Conservation (phyloP, 768 basidiomycete species). For the Collybia sordida region DNA sequence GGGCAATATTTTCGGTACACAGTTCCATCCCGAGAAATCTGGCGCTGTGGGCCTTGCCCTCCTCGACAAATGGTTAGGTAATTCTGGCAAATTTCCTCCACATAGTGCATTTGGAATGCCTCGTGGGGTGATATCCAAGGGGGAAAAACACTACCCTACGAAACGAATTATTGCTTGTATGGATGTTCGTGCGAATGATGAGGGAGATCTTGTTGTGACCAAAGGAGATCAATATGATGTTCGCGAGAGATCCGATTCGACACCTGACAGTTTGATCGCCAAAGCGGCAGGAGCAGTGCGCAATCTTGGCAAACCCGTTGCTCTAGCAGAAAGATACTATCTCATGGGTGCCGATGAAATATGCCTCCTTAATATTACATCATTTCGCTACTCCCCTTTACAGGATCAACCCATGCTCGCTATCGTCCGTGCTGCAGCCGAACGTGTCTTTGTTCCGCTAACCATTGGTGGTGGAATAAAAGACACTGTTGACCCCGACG, state of each 20-base stretch:
- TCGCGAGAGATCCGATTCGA: conserved; percentile 64
- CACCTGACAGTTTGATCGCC: conserved; percentile 26
- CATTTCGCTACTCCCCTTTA: conserved; percentile 95
- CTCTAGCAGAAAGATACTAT: conserved; percentile 86
- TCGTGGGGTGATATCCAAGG: conserved; percentile 35
- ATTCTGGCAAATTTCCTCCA: conserved; percentile 42
- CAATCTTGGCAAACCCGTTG: conserved; percentile 96
- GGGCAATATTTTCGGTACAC: conserved; percentile 86
- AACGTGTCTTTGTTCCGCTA: conserved; percentile 92
- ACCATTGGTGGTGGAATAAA: conserved; percentile 99
- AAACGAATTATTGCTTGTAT: conserved; percentile 96
- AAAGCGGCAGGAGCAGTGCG: conserved; percentile 76
- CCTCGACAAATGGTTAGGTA: conserved; percentile 76
- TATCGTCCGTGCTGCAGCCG: conserved; percentile 87
- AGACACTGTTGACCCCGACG: conserved; percentile 93
- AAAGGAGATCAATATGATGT: conserved; percentile 99
- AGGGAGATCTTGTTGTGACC: conserved; percentile 96
- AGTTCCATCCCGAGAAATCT: conserved; percentile 99
- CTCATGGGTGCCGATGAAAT: conserved; percentile 90
- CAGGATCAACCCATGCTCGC: conserved; percentile 98
- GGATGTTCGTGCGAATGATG: conserved; percentile 95
- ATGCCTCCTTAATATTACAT: conserved; percentile 98
- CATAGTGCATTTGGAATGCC: conserved; percentile 18
- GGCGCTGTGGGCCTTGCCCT: conserved; percentile 83
- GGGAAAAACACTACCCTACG: conserved; percentile 68